A percentile compares a stretch with the other conserved stretches of the same genome.
Evolutionary conservation across 225 moss, liverwort and hornwort genomes (phyloP).

Genomic region (Climacium dendroides): DNA sequence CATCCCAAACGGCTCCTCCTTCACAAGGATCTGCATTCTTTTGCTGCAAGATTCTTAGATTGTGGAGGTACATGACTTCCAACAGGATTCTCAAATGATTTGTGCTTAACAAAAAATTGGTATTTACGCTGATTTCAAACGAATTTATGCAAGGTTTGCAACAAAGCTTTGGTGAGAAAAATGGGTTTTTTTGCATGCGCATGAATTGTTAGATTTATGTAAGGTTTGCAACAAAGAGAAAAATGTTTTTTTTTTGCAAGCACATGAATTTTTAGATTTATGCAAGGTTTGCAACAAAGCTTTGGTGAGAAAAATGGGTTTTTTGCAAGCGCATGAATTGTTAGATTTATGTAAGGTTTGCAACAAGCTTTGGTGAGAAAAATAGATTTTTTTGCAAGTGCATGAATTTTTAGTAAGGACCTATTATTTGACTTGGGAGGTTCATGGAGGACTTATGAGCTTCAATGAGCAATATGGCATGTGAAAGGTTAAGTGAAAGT

Average conservation of each 20-base stretch:
- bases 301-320: not conserved
- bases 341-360: not conserved
- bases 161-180: not conserved
- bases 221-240: not conserved
- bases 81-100: not conserved
- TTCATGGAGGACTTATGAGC: not conserved
- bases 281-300: not conserved
- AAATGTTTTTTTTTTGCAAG: not conserved
- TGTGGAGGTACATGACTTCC: not conserved
- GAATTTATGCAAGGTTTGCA: not conserved
- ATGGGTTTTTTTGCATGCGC: not conserved
- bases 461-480: not conserved
- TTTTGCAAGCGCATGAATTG: not conserved
- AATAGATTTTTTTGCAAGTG: not conserved
- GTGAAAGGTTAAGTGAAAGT: not conserved
- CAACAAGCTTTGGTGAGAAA: not conserved
- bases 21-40: not conserved
- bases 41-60: not conserved
- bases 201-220: too few species aligned
- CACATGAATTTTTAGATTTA: not conserved
- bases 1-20: not conserved
- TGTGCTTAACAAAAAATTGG: not conserved
- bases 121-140: not conserved
- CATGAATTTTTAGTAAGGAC: not conserved
- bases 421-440: not conserved